Evolutionary conservation across 1,139 yeast species (phyloP), one percentile per base, ranked within the genome.

Genomic region (Yarrowia galli): DNA sequence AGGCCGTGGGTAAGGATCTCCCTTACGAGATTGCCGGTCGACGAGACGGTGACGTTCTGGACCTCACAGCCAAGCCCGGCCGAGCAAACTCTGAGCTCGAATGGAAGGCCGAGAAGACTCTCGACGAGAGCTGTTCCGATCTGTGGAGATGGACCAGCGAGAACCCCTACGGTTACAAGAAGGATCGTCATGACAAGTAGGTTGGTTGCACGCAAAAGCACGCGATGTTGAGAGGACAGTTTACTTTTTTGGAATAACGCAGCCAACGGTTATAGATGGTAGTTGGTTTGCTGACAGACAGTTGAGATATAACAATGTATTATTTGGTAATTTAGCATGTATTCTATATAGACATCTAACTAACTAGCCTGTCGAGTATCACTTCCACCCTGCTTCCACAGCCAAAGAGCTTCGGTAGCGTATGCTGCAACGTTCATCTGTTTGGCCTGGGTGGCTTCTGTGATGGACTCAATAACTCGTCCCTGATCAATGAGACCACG

Each of bases 371-470:
- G 69, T 15, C 68, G 51, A 12, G 70, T 70, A n/a, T 78, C 79
- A 2, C 92, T 92, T 5, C 91, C 91, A n/a, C 91, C 92, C 74
- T 88, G 85, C 73, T 84, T 88, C 95, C 97, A 92, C 67, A 93
- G 81, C 98, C 98, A 95, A 54, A 95, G 82, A 0, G 98, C 98
- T 72, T 95, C 99, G 25, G 91, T 84, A 0, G 98, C 97, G 75
- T 92, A 91, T 72, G 87, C 90, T 71, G 92, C 82, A 3, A 93
- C 93, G 36, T 95, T 90, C 56, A 93, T 91, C 35, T 79, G 81
- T 15, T 78, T 76, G 69, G 91, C 97, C 72, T 89, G 89, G 0
- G 96, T 85, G 12, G 95, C 92, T 69, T 89, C 90, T 54, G 86
- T 81, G 38, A 95, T 77, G 0, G 92, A 82, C 25, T 91, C 95